Base-by-base conservation (phyloP, 2,329 filamentous ascomycete genomes). In the Stagonosporopsis tanaceti region DNA sequence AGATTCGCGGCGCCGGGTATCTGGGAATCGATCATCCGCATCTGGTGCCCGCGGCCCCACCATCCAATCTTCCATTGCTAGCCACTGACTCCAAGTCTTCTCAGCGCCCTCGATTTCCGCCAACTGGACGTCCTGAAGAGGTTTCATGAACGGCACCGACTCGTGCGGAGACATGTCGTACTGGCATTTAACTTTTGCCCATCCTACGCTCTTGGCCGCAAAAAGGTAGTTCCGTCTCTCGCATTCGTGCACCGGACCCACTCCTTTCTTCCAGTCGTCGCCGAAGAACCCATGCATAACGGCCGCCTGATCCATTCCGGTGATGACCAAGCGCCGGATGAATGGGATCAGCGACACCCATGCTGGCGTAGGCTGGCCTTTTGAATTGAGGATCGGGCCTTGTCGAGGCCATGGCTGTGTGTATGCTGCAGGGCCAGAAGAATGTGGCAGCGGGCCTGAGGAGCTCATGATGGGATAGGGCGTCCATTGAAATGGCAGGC, bases 11-110 rank as follows among this genome's bases (percentile, higher is more conserved):
- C 65, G 65, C 59, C 61, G 65, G 27, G 59, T 56, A 37, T 69
- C 67, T 30, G 57, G 61, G 25, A 56, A 61, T 30, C 65, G 62
- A 39, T 72, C 71, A 38, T 73, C 70, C n/a, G 69, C 70, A 55
- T 73, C 69, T 6, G 89, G 90, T 30, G 89, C 89, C 60, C 91
- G 81, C 1, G 91, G 90, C 2, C 93, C 93, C n/a, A 97, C 81
- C 93, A 97, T 96, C 94, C 94, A 98, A 76, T 97, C 94, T 76
- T 97, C 92, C 92, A 97, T 96, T 12, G 92, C 92, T 30, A 97
- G 80, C 94, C 94, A 98, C 69, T 94, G 89, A 73, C 92, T 96
- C 95, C 95, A 99, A 58, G 84, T 88, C 60, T 85, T 84, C 78
- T 98, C 94, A 0, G 93, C 93, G 14, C 81, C 85, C 61, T 91